A percentile compares a stretch with the other conserved stretches of the same genome.
Conservation (phyloP, 129 eudicot species). For the Centrapalus pauciflorus region DNA sequence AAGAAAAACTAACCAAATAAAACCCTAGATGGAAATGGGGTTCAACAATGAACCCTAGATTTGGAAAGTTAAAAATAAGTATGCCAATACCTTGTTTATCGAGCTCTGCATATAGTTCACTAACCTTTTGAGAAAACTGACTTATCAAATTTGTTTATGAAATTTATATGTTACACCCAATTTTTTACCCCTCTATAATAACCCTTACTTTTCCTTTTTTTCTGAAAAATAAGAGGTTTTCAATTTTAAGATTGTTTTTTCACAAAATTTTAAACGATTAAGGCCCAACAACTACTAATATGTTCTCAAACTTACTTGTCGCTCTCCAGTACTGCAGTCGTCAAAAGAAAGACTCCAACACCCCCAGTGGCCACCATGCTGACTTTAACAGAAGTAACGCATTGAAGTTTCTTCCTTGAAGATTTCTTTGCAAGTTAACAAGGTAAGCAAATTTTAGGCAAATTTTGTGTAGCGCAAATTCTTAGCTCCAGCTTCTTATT, state of each 20-base stretch:
- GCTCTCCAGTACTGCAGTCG: constrained; percentile 61
- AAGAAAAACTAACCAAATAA: no score
- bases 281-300: no score
- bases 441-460: constrained; percentile 33
- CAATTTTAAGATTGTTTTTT: no score
- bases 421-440: constrained; percentile 36
- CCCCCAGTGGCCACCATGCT: constrained; percentile 38
- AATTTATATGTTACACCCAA: no score
- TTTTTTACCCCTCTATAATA: no score
- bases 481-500: constrained; percentile 35
- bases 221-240: no score
- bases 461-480: constrained; percentile 19
- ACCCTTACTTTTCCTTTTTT: no score
- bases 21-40: no score
- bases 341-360: constrained; percentile 40
- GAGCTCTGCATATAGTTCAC: constrained; percentile 45
- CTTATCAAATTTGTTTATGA: no score
- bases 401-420: constrained; percentile 41
- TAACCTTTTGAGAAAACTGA: constrained; percentile 33
- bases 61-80: no score
- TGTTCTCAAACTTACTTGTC: constrained; percentile 46
- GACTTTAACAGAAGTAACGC: constrained; percentile 42
- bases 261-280: no score
- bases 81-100: constrained; percentile 58
- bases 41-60: no score